These are phyloP conservation scores for Shiraia sp. DNA, from an alignment of 2,329 filamentous ascomycete species.

Conservation along the genomic window DNA sequence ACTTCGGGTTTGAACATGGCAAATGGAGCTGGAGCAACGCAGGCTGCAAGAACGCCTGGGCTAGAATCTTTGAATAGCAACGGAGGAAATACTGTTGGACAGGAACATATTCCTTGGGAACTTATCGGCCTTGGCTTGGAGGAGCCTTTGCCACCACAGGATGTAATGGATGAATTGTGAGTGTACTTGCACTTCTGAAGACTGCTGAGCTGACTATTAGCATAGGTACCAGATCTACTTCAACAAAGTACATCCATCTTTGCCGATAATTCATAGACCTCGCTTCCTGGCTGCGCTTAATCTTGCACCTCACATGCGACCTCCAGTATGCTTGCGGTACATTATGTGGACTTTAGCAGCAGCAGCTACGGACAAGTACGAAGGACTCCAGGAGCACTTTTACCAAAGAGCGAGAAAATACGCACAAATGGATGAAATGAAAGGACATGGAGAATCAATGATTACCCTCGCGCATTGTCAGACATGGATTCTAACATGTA, in stretches of 20 bases:
- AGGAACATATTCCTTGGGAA: constrained; percentile 72
- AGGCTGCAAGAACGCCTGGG: constrained; percentile 19
- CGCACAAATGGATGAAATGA: constrained; percentile 85
- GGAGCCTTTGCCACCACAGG: constrained; percentile 76
- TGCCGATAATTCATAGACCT: constrained; percentile 87
- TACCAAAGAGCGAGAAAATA: constrained; percentile 91
- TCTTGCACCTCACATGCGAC: constrained; percentile 80
- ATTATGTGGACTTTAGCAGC: constrained; percentile 97
- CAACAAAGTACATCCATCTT: constrained; percentile 81
- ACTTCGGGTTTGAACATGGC: constrained; percentile 17
- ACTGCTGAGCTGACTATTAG: constrained; percentile 11
- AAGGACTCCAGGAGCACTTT: constrained; percentile 79
- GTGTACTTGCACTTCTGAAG: constrained; percentile 22
- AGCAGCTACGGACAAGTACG: constrained; percentile 79
- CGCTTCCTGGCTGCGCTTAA: constrained; percentile 89
- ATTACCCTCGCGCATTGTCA: constrained; percentile 87
- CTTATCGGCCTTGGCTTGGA: constrained; percentile 80
- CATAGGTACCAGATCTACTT: constrained; percentile 82
- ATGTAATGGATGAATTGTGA: constrained; percentile 84
- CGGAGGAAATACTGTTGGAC: constrained; percentile 15
- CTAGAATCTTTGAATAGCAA: constrained; percentile 22
- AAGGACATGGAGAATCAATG: constrained; percentile 86
- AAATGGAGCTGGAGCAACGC: constrained; percentile 7
- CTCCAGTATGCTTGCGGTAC: constrained; percentile 86
- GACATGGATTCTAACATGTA: constrained; percentile 75